These are phyloP conservation scores for Candida freyschussii DNA, from an alignment of 1,139 yeast genomes.

Conservation along the genomic window DNA sequence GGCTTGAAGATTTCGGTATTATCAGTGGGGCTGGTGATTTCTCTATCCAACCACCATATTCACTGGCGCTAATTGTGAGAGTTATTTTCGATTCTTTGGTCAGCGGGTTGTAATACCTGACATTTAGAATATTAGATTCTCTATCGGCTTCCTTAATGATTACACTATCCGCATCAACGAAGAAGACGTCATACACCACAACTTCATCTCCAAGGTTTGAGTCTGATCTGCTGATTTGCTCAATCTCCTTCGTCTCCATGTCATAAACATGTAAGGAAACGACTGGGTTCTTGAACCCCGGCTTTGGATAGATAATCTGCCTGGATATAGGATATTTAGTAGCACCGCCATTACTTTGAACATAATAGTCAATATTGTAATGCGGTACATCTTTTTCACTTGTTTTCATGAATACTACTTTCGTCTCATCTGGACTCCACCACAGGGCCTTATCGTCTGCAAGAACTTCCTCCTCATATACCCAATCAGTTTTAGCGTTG, in stretches of 20 bases:
- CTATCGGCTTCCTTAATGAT: slow-evolving; percentile 64
- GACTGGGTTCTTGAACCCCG: slow-evolving; percentile 67
- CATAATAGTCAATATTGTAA: slow-evolving; percentile 61
- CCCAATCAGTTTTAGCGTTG: slow-evolving; percentile 89
- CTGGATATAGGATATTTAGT: slow-evolving; percentile 56
- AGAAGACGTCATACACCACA: slow-evolving; percentile 59
- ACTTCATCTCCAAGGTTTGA: slow-evolving; percentile 44
- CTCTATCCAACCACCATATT: slow-evolving; percentile 54
- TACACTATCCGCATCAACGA: slow-evolving; percentile 51
- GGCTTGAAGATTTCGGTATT: slow-evolving; percentile 32
- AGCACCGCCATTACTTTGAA: slow-evolving; percentile 36
- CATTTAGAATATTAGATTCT: slow-evolving; percentile 51
- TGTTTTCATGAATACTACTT: slow-evolving; percentile 55
- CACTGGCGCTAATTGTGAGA: slow-evolving; percentile 37
- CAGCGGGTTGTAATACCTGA: slow-evolving; percentile 40
- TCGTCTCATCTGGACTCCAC: slow-evolving; percentile 73
- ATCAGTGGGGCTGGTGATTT: slow-evolving; percentile 28
- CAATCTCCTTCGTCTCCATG: slow-evolving; percentile 25
- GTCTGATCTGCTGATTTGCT: slow-evolving; percentile 19
- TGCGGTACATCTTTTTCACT: slow-evolving; percentile 65
- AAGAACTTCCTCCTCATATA: slow-evolving; percentile 81
- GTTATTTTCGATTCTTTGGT: slow-evolving; percentile 31
- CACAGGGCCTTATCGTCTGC: slow-evolving; percentile 57
- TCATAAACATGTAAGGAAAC: slow-evolving; percentile 44
- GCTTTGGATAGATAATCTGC: slow-evolving; percentile 71